Conservation (phyloP, 2,329 filamentous ascomycete species). For the Blastomyces emzantsi region DNA sequence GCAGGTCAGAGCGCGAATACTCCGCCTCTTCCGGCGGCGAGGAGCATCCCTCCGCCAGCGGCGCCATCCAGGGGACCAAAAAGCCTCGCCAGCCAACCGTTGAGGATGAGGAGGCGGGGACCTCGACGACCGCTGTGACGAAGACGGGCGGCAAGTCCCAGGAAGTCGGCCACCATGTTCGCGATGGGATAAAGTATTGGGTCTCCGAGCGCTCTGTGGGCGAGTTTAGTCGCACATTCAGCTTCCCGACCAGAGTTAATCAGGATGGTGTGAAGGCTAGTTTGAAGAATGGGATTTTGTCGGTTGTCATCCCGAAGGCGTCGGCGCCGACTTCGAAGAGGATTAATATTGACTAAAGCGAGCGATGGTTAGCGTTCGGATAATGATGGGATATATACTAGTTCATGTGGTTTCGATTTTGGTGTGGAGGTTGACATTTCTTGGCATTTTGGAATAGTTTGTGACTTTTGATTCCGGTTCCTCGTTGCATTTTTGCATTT, state of each 20-base stretch:
- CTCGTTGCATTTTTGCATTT: neutral
- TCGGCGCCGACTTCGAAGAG: slow-evolving; percentile 41
- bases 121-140: slow-evolving; percentile 1
- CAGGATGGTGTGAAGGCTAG: slow-evolving; percentile 51
- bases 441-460: neutral
- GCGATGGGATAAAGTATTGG: slow-evolving; percentile 42
- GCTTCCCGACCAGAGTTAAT: slow-evolving; percentile 48
- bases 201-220: slow-evolving; percentile 49
- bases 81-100: slow-evolving; percentile 40
- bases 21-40: slow-evolving; percentile 18
- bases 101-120: slow-evolving; percentile 45
- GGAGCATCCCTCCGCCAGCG: slow-evolving; percentile 1
- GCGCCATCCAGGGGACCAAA: neutral
- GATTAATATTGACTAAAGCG: slow-evolving; percentile 44
- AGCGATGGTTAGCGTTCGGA: neutral
- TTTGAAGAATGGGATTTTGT: slow-evolving; percentile 51
- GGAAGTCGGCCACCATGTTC: slow-evolving; percentile 10
- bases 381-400: neutral
- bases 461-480: neutral
- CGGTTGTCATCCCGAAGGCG: slow-evolving; percentile 48
- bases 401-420: neutral
- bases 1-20: slow-evolving; percentile 30
- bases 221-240: slow-evolving; percentile 49
- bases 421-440: neutral
- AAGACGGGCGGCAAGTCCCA: slow-evolving; percentile 3